Percentiles rank a stretch among this genome's conserved stretches.
Conservation (phyloP, 345 rosid species). For the Citrus reticulata region DNA sequence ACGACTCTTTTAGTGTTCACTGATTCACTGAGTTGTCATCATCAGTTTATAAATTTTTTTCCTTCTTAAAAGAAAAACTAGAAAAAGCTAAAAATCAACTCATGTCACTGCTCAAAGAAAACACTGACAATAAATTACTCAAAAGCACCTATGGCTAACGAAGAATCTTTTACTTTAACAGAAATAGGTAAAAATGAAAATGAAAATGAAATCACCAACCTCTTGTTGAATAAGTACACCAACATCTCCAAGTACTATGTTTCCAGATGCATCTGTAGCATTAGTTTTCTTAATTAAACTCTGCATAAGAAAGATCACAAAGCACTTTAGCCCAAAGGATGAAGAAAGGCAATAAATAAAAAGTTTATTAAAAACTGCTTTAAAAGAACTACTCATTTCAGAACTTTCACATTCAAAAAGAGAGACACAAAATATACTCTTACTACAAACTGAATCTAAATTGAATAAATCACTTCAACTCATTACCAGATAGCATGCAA, state of each 20-base stretch:
- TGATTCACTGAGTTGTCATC: background rate
- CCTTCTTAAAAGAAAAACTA: background rate
- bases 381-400: background rate
- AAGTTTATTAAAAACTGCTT: background rate
- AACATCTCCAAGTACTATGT: constrained; percentile 73
- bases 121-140: background rate
- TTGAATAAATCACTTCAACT: background rate
- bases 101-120: background rate
- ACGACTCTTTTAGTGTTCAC: background rate
- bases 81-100: background rate
- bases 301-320: constrained; percentile 38
- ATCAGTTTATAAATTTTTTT: background rate
- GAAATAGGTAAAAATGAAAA: background rate
- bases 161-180: background rate
- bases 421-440: background rate
- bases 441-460: background rate
- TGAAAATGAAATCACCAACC: constrained; percentile 45
- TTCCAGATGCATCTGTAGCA: constrained; percentile 96
- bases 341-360: background rate
- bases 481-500: background rate
- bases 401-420: background rate
- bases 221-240: constrained; percentile 94
- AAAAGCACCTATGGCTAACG: background rate
- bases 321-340: background rate
- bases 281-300: constrained; percentile 73